Percentiles rank a stretch among this genome's conserved stretches.
These are phyloP conservation scores for Rhipidocladum racemiflorum DNA, from an alignment of 176 grass and related monocot genomes.

Conservation along the genomic window DNA sequence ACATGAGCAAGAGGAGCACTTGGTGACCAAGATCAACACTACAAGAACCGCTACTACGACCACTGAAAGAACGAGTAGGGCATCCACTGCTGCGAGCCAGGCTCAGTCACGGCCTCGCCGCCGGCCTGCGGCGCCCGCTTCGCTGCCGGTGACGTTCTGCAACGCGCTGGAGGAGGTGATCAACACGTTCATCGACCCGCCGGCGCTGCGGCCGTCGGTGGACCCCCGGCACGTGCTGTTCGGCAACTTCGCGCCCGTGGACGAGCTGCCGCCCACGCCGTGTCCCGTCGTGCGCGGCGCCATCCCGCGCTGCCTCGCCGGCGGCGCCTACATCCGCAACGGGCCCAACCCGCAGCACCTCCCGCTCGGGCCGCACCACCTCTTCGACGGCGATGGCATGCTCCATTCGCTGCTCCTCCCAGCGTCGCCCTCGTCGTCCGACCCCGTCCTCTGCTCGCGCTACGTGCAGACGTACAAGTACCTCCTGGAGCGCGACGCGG, in stretches of 20 bases:
- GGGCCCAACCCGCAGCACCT: constrained; percentile 92
- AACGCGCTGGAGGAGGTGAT: constrained; percentile 79
- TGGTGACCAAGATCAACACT: background rate
- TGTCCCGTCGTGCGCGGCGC: constrained; percentile 64
- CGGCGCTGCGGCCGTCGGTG: constrained; percentile 67
- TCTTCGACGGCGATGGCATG: constrained; percentile 97
- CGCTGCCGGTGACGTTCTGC: constrained; percentile 62
- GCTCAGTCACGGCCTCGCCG: constrained; percentile 12
- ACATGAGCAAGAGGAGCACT: background rate
- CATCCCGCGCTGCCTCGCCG: constrained; percentile 78
- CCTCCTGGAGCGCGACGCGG: constrained; percentile 64
- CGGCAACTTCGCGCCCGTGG: constrained; percentile 80
- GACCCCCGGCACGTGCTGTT: constrained; percentile 72
- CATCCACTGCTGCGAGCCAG: background rate
- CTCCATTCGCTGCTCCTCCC: constrained; percentile 89
- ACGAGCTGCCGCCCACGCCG: constrained; percentile 73
- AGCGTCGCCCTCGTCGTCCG: background rate
- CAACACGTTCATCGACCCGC: constrained; percentile 88
- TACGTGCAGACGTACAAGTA: constrained; percentile 95
- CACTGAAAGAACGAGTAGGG: background rate
- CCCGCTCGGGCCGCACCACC: constrained; percentile 74
- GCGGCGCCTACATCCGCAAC: constrained; percentile 93
- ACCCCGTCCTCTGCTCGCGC: constrained; percentile 79
- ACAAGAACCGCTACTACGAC: background rate
- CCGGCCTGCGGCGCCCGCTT: constrained; percentile 4